These are phyloP conservation scores for Davidsoniella eucalypti DNA, from an alignment of 2,329 filamentous ascomycete species.

Conservation along the genomic window DNA sequence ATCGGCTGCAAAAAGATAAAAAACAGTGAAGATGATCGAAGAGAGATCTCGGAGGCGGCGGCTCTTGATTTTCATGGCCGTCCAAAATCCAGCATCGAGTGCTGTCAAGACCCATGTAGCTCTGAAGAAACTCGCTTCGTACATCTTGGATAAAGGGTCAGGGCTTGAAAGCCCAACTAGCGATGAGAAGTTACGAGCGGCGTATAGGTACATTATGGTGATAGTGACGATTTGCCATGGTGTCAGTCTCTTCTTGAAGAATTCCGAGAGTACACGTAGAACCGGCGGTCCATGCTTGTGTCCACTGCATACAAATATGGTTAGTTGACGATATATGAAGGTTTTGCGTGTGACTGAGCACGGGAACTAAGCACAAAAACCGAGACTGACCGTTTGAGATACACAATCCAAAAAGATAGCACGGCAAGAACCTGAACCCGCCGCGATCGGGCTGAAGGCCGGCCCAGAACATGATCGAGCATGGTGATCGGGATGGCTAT, in stretches of 20 bases:
- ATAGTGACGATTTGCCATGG: slow-evolving; percentile 79
- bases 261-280: slow-evolving; percentile 51
- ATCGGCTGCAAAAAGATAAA: slow-evolving; percentile 86
- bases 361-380: slow-evolving; percentile 13
- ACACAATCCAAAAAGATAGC: slow-evolving; percentile 77
- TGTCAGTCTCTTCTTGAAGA: slow-evolving; percentile 56
- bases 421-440: slow-evolving; percentile 87
- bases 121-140: slow-evolving; percentile 80
- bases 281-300: slow-evolving; percentile 76
- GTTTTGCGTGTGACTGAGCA: not conserved
- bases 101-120: slow-evolving; percentile 95
- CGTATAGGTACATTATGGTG: slow-evolving; percentile 81
- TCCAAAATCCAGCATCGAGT: slow-evolving; percentile 94
- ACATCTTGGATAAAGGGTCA: slow-evolving; percentile 86
- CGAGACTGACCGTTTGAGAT: slow-evolving; percentile 50
- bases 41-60: slow-evolving; percentile 71
- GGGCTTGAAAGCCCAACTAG: slow-evolving; percentile 81
- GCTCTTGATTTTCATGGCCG: slow-evolving; percentile 72
- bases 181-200: slow-evolving; percentile 84
- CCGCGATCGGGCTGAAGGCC: slow-evolving; percentile 78
- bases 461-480: slow-evolving; percentile 81
- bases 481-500: slow-evolving; percentile 20
- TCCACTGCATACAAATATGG: slow-evolving; percentile 36
- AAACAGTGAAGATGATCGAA: slow-evolving; percentile 69
- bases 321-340: not conserved